These are phyloP conservation scores for Dalbergia cultrata DNA, from an alignment of 306 rosid genomes.

Conservation along the genomic window DNA sequence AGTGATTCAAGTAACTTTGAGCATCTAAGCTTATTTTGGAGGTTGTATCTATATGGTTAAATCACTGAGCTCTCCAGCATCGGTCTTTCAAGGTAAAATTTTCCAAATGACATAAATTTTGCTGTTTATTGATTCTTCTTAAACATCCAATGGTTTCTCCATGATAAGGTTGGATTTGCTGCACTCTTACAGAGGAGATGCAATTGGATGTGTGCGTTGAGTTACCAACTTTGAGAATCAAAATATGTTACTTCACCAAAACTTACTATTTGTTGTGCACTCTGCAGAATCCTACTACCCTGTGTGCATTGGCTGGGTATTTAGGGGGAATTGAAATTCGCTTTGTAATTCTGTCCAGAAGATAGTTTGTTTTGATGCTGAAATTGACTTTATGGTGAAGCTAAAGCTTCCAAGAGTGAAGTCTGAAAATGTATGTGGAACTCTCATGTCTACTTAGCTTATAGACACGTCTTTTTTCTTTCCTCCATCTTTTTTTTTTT, in stretches of 20 bases:
- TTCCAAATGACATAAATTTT: neutral
- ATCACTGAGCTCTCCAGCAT: neutral
- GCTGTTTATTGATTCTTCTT: constrained; percentile 18
- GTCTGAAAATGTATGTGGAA: neutral
- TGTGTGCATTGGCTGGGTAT: neutral
- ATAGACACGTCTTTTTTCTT: neutral
- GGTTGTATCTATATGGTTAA: neutral
- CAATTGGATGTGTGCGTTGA: neutral
- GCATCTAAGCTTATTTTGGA: constrained; percentile 1
- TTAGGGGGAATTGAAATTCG: neutral
- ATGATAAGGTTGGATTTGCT: constrained; percentile 16
- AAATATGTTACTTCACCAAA: neutral
- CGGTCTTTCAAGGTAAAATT: constrained; percentile 24
- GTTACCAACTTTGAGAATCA: constrained; percentile 13
- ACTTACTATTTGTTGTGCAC: constrained; percentile 6
- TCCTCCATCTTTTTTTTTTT: neutral
- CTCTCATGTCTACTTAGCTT: neutral
- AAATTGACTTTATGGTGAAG: neutral
- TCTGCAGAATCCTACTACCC: constrained; percentile 15
- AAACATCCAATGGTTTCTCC: constrained; percentile 7
- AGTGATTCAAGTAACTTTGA: neutral
- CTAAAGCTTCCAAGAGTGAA: neutral
- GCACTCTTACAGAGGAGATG: constrained; percentile 16
- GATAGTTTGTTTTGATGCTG: constrained; percentile 33
- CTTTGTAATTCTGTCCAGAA: neutral